Evolutionary conservation across 192 early-diverging fungal species (phyloP).

Genomic region (Umbelopsis sp.): DNA sequence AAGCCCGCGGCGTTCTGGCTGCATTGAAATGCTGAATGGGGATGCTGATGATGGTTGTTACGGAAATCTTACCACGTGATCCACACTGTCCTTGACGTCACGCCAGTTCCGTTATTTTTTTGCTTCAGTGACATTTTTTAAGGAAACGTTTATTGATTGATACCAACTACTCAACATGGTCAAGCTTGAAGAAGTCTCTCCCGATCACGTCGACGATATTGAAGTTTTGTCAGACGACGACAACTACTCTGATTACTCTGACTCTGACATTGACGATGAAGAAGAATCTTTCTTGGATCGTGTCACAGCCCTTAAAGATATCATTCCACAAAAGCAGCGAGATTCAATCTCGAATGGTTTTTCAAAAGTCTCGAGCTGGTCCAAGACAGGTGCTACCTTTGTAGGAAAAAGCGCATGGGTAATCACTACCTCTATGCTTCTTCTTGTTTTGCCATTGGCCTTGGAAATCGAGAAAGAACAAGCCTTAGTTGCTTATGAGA

Average conservation of each 20-base stretch:
- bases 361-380: conserved; percentile 60
- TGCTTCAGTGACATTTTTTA: not conserved
- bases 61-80: not conserved
- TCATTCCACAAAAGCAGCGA: conserved; percentile 79
- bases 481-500: conserved; percentile 84
- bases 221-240: conserved; percentile 58
- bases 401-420: conserved; percentile 89
- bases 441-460: conserved; percentile 84
- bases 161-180: conserved; percentile 40
- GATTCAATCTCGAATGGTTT: conserved; percentile 61
- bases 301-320: conserved; percentile 82
- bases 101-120: not conserved
- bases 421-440: conserved; percentile 80
- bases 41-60: too few species aligned
- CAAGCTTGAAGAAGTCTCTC: conserved; percentile 55
- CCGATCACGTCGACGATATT: conserved; percentile 44
- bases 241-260: conserved; percentile 57
- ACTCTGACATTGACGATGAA: conserved; percentile 70
- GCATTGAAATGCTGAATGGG: too few species aligned
- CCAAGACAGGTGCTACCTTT: conserved; percentile 59
- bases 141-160: not conserved
- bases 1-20: too few species aligned
- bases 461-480: conserved; percentile 88
- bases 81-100: not conserved
- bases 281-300: conserved; percentile 86